Conservation (phyloP, 2,329 filamentous ascomycete species). For the Arthrobotrys megalospora region DNA sequence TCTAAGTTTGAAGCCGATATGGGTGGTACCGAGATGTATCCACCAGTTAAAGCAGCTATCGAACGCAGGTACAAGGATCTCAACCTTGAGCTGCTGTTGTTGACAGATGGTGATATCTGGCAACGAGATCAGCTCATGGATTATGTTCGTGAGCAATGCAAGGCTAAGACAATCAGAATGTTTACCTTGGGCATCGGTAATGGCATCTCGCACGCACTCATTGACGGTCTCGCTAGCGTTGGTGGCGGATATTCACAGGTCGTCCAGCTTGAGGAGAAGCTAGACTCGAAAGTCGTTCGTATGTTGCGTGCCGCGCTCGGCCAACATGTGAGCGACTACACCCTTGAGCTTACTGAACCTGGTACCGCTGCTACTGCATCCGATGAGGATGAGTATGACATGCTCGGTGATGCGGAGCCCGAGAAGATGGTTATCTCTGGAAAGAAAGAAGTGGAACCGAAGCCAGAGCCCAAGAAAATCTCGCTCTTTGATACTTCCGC, state of each 20-base stretch:
- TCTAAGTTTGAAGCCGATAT: slow-evolving; percentile 69
- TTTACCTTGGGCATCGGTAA: slow-evolving; percentile 74
- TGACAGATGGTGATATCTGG: slow-evolving; percentile 75
- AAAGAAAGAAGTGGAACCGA: slow-evolving; percentile 36
- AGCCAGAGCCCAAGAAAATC: slow-evolving; percentile 68
- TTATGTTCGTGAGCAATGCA: slow-evolving; percentile 68
- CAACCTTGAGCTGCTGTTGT: slow-evolving; percentile 72
- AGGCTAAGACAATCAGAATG: slow-evolving; percentile 68
- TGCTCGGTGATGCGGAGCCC: slow-evolving; percentile 62
- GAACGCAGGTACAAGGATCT: slow-evolving; percentile 64
- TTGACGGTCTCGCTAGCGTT: slow-evolving; percentile 72
- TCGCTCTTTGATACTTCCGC: slow-evolving; percentile 74
- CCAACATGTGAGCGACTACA: slow-evolving; percentile 74
- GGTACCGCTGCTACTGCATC: neutral
- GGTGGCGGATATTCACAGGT: slow-evolving; percentile 76
- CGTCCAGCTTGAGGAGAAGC: slow-evolving; percentile 76
- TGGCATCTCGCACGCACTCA: slow-evolving; percentile 71
- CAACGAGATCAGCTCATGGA: slow-evolving; percentile 68
- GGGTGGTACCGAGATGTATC: slow-evolving; percentile 73
- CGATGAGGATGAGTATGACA: slow-evolving; percentile 66
- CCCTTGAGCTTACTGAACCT: slow-evolving; percentile 39
- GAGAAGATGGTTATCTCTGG: slow-evolving; percentile 44
- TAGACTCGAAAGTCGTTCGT: slow-evolving; percentile 78
- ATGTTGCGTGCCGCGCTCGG: slow-evolving; percentile 81
- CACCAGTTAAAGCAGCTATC: slow-evolving; percentile 68